Evolutionary conservation across 371 early-diverging fungal genomes (phyloP).

Genomic region (Phascolomyces articulosus): DNA sequence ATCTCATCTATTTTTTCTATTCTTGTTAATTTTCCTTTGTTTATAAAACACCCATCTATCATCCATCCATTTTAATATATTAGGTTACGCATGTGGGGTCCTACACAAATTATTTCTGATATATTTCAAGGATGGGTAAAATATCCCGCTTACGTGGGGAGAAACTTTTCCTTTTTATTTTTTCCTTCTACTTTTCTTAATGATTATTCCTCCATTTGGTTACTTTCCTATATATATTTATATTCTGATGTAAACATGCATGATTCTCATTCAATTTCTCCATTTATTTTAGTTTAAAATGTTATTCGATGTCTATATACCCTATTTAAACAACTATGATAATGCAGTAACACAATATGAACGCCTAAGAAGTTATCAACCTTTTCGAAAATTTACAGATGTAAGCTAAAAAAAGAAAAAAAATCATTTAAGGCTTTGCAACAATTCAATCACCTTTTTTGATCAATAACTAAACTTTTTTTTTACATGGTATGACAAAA

Average conservation of each 20-base stretch:
- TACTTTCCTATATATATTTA: too few species aligned
- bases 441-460: too few species aligned
- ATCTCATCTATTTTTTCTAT: too few species aligned
- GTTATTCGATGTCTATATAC: constrained; percentile 29
- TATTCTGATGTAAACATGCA: too few species aligned
- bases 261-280: background rate
- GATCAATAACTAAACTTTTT: too few species aligned
- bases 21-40: too few species aligned
- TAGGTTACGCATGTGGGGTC: constrained; percentile 24
- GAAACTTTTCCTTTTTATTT: background rate
- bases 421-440: too few species aligned
- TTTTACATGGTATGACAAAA: constrained; percentile 7
- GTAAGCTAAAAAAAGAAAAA: too few species aligned
- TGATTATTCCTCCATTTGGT: background rate
- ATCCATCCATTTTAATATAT: background rate
- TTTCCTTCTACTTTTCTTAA: background rate
- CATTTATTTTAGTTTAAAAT: constrained; percentile 30
- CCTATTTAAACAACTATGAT: constrained; percentile 42
- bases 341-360: constrained; percentile 45
- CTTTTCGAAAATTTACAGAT: constrained; percentile 50
- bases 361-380: constrained; percentile 36
- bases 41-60: too few species aligned
- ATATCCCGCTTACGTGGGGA: background rate
- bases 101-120: constrained; percentile 27
- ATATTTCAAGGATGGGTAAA: constrained; percentile 25